Evolutionary conservation across 2,329 filamentous ascomycete genomes (phyloP).

Genomic region (Colletotrichum viniferum): DNA sequence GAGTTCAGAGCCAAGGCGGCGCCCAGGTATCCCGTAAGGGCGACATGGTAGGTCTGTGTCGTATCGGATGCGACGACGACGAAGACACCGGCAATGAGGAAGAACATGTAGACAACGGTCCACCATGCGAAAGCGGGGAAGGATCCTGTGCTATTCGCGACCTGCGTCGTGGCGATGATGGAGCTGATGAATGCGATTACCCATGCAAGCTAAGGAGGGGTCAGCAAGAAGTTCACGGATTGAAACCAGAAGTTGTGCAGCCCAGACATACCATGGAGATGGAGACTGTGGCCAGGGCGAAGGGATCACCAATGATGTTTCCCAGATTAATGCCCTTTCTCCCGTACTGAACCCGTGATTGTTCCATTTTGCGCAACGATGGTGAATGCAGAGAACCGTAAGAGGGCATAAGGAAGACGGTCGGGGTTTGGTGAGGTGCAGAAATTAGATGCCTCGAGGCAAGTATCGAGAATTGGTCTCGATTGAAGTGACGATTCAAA

Average conservation of each 20-base stretch:
- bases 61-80: constrained; percentile 85
- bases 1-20: constrained; percentile 85
- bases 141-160: constrained; percentile 33
- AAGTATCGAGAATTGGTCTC: not conserved
- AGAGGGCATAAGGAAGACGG: constrained; percentile 66
- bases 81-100: constrained; percentile 79
- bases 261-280: constrained; percentile 78
- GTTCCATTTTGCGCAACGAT: constrained; percentile 82
- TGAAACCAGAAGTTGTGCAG: not conserved
- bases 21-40: constrained; percentile 84
- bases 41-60: constrained; percentile 87
- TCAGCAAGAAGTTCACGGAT: not conserved
- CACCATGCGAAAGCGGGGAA: constrained; percentile 95
- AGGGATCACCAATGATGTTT: constrained; percentile 95
- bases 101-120: constrained; percentile 84
- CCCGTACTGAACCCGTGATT: constrained; percentile 61
- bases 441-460: constrained; percentile 8
- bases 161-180: constrained; percentile 69
- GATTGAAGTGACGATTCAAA: not conserved
- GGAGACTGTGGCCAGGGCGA: constrained; percentile 91
- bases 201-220: constrained; percentile 78
- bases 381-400: constrained; percentile 77
- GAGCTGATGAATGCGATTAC: constrained; percentile 88
- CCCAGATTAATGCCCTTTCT: constrained; percentile 72
- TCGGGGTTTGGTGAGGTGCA: not conserved